phyloP scores from a whole-genome alignment of 2,329 filamentous ascomycete species.

The Elsinoe arachidis region DNA sequence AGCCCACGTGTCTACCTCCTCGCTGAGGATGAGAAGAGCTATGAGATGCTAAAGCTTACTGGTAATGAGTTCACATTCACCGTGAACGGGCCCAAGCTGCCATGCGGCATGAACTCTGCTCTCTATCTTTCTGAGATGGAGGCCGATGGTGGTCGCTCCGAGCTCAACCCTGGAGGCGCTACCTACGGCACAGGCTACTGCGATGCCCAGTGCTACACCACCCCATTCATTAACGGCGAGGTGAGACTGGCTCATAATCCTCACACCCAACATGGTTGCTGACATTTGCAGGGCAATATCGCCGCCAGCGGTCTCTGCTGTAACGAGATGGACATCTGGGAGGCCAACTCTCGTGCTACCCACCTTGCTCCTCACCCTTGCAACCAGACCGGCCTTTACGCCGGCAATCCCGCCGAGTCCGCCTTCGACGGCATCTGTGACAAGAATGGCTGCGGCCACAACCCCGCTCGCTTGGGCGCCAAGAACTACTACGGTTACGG shows the following conservation, averaged over 20 bases:
- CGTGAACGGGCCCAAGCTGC: conserved; percentile 58
- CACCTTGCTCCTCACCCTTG: conserved; percentile 61
- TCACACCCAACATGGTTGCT: background rate
- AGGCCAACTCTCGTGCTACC: conserved; percentile 58
- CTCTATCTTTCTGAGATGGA: conserved; percentile 59
- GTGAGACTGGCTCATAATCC: conserved; percentile 5
- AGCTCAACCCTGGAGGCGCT: conserved; percentile 41
- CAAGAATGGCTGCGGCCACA: conserved; percentile 57
- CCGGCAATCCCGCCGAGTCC: conserved; percentile 43
- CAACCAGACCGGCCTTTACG: conserved; percentile 39
- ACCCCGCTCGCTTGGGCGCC: conserved; percentile 58
- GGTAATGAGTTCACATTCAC: conserved; percentile 65
- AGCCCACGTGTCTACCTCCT: conserved; percentile 36
- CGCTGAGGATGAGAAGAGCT: conserved; percentile 46
- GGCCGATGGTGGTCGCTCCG: conserved; percentile 48
- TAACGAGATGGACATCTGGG: conserved; percentile 62
- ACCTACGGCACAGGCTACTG: conserved; percentile 54
- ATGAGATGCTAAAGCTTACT: conserved; percentile 56
- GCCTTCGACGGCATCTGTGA: conserved; percentile 55
- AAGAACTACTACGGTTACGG: conserved; percentile 50
- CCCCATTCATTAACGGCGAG: conserved; percentile 24
- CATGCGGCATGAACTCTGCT: conserved; percentile 64
- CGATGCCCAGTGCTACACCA: conserved; percentile 36
- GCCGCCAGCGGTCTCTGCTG: conserved; percentile 50
- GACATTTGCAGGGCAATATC: conserved; percentile 14